Evolutionary conservation across 148 eudicot species (phyloP).

Genomic region (Fagopyrum esculentum): DNA sequence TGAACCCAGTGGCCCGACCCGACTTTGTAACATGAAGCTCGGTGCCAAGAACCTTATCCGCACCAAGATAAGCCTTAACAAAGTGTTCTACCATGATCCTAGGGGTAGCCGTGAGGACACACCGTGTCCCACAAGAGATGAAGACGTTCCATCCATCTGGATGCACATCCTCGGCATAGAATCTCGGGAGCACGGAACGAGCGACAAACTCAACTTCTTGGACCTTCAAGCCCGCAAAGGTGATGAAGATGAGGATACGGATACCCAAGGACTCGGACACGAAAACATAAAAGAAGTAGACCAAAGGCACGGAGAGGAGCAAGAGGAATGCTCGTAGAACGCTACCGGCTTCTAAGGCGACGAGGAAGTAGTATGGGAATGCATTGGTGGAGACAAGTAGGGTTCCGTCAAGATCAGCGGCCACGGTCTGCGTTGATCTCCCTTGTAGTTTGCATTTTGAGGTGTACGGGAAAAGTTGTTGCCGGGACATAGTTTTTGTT

Average conservation of each 20-base stretch:
- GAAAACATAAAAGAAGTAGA: slow-evolving; percentile 37
- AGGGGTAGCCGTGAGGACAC: slow-evolving; percentile 54
- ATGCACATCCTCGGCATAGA: slow-evolving; percentile 54
- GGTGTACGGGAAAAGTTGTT: background rate
- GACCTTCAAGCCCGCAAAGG: slow-evolving; percentile 50
- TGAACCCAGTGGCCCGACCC: slow-evolving; percentile 58
- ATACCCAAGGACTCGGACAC: slow-evolving; percentile 50
- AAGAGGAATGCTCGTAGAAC: slow-evolving; percentile 48
- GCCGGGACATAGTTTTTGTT: background rate
- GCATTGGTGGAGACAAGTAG: slow-evolving; percentile 44
- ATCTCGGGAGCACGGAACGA: slow-evolving; percentile 53
- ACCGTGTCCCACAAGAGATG: slow-evolving; percentile 49
- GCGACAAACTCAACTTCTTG: slow-evolving; percentile 60
- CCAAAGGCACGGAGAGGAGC: slow-evolving; percentile 34
- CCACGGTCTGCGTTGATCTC: slow-evolving; percentile 55
- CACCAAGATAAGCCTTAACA: slow-evolving; percentile 52
- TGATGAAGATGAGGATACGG: slow-evolving; percentile 39
- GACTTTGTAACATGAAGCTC: slow-evolving; percentile 44
- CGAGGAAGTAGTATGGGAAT: slow-evolving; percentile 62
- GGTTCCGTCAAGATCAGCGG: slow-evolving; percentile 69
- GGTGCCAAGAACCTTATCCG: slow-evolving; percentile 60
- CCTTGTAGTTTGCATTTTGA: slow-evolving; percentile 32
- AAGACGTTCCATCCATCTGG: slow-evolving; percentile 60
- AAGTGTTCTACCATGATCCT: slow-evolving; percentile 69
- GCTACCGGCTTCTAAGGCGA: slow-evolving; percentile 75